phyloP scores from a whole-genome alignment of 176 grass and related monocot species.

The Melocanna baccifera region DNA sequence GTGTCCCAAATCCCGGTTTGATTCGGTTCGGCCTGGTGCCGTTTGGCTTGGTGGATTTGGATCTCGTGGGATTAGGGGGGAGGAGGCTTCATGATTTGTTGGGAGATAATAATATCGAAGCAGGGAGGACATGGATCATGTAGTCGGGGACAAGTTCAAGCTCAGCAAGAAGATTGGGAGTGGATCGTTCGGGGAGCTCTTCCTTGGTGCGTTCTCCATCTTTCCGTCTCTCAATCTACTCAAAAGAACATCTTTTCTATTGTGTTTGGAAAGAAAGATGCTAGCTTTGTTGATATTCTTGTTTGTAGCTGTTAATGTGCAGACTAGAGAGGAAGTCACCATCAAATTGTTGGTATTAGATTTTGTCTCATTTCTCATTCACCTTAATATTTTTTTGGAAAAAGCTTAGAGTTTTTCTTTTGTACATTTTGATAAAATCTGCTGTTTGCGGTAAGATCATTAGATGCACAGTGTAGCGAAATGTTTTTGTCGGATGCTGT shows the following conservation, averaged over 20 bases:
- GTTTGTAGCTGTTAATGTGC: constrained; percentile 62
- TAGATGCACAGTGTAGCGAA: neutral
- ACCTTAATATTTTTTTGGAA: neutral
- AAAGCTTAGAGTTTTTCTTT: neutral
- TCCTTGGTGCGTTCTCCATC: constrained; percentile 40
- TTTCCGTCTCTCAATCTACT: neutral
- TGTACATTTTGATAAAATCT: neutral
- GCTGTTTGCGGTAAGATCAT: neutral
- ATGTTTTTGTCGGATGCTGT: neutral
- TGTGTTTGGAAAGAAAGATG: neutral
- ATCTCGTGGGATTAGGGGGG: constrained; percentile 25
- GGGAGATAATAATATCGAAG: neutral
- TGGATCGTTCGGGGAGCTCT: constrained; percentile 74
- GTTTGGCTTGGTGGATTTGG: neutral
- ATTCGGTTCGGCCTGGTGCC: neutral
- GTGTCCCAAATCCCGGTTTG: constrained; percentile 11
- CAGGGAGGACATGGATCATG: constrained; percentile 49
- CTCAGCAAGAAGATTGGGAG: constrained; percentile 81
- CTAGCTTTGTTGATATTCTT: constrained; percentile 11
- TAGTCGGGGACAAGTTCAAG: constrained; percentile 72
- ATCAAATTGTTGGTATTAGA: constrained; percentile 68
- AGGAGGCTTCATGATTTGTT: neutral
- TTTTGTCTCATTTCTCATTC: neutral
- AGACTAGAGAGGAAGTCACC: constrained; percentile 70
- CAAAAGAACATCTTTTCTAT: neutral